Evolutionary conservation across 768 basidiomycete genomes (phyloP).

Genomic region (Boletellus ananiceps): DNA sequence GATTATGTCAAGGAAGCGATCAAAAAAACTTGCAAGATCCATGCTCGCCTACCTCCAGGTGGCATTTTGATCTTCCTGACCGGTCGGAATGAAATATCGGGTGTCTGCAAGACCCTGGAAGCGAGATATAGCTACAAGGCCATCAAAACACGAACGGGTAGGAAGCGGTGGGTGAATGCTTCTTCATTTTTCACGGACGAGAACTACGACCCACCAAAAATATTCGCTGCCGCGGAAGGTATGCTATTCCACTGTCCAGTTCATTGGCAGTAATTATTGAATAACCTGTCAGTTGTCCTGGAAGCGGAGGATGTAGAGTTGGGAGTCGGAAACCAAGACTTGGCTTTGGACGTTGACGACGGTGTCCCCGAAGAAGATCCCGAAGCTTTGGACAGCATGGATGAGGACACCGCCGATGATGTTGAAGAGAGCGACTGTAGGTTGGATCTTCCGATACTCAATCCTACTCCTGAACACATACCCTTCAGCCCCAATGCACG

Average conservation of each 20-base stretch:
- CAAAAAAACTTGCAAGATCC: conserved; percentile 88
- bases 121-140: conserved; percentile 68
- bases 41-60: conserved; percentile 85
- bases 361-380: conserved; percentile 58
- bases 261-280: conserved; percentile 1
- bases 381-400: conserved; percentile 73
- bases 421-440: conserved; percentile 65
- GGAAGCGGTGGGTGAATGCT: conserved; percentile 22
- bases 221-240: conserved; percentile 20
- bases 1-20: conserved; percentile 91
- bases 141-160: conserved; percentile 48
- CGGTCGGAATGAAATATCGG: conserved; percentile 91
- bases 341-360: conserved; percentile 68
- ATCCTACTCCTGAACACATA: neutral
- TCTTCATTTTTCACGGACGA: conserved; percentile 28
- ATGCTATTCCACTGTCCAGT: neutral
- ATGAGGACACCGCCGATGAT: conserved; percentile 53
- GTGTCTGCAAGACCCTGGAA: conserved; percentile 79
- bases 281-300: conserved; percentile 49
- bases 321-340: conserved; percentile 44
- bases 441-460: conserved; percentile 16
- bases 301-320: conserved; percentile 82
- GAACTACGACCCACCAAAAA: conserved; percentile 11
- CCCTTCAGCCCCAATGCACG: conserved; percentile 79
- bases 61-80: conserved; percentile 93